These are phyloP conservation scores for Wallacemonas rigidus DNA, from an alignment of 208 protist genomes.

Conservation along the genomic window DNA sequence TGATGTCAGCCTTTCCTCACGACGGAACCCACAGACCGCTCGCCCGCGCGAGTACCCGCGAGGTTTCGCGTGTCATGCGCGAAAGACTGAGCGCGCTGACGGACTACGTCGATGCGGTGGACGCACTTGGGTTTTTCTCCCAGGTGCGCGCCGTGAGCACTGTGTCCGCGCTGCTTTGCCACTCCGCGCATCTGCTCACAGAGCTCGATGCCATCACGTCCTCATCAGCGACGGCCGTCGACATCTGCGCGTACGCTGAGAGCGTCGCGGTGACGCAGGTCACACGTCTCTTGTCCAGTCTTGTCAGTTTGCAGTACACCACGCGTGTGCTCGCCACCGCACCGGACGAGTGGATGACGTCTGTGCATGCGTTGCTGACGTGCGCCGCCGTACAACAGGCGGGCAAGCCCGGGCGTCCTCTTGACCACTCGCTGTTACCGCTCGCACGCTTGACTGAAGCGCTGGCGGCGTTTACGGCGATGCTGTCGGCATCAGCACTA, in stretches of 20 bases:
- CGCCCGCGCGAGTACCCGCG: no score
- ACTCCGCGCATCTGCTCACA: background rate
- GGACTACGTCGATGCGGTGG: slow-evolving; percentile 19
- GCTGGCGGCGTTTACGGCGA: background rate
- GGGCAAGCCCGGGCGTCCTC: no score
- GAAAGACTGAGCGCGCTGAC: slow-evolving; percentile 6
- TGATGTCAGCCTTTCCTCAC: no score
- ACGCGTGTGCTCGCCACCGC: background rate
- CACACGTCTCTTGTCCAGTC: slow-evolving; percentile 13
- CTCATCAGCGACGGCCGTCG: background rate
- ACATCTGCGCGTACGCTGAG: background rate
- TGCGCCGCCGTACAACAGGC: background rate
- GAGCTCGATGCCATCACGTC: background rate
- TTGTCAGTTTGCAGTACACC: slow-evolving; percentile 20
- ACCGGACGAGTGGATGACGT: background rate
- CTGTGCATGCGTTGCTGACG: background rate
- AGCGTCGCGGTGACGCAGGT: background rate
- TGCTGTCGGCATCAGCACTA: background rate
- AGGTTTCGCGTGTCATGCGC: background rate
- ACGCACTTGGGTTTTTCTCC: slow-evolving; percentile 26
- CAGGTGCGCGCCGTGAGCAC: slow-evolving; percentile 3
- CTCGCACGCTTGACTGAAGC: slow-evolving; percentile 12
- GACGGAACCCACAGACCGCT: no score
- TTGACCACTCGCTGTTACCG: background rate
- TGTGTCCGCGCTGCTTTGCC: slow-evolving; percentile 21